A percentile compares a stretch with the other conserved stretches of the same genome.
These are phyloP conservation scores for Tricholoma flavovirens DNA, from an alignment of 768 basidiomycete genomes.

Conservation along the genomic window DNA sequence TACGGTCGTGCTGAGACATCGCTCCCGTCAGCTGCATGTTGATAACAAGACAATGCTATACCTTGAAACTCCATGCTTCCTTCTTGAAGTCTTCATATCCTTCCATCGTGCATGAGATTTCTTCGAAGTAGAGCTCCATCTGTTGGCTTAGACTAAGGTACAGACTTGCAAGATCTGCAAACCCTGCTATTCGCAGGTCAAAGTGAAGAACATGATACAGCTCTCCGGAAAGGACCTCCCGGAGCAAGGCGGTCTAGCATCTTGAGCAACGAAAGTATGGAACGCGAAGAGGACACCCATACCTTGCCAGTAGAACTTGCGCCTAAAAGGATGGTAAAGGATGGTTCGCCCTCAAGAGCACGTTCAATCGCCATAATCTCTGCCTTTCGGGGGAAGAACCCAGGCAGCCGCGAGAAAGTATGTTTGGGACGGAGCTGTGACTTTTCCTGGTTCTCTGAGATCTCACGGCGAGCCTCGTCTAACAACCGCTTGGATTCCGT, in stretches of 20 bases:
- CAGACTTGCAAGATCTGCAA: conserved; percentile 73
- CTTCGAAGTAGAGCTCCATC: conserved; percentile 77
- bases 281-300: not conserved
- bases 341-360: conserved; percentile 62
- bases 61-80: conserved; percentile 79
- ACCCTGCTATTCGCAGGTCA: conserved; percentile 78
- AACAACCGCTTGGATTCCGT: conserved; percentile 71
- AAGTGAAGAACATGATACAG: conserved; percentile 79
- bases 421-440: conserved; percentile 66
- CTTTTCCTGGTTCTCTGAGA: conserved; percentile 61
- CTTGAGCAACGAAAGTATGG: not conserved
- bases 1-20: conserved; percentile 61
- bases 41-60: conserved; percentile 18
- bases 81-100: conserved; percentile 71
- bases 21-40: not conserved
- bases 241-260: conserved; percentile 66
- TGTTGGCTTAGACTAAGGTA: conserved; percentile 74
- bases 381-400: conserved; percentile 63
- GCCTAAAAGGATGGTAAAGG: conserved; percentile 77
- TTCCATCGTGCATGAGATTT: conserved; percentile 47
- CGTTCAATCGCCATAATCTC: conserved; percentile 65
- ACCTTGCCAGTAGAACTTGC: conserved; percentile 82
- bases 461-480: conserved; percentile 73
- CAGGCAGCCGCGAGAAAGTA: conserved; percentile 71
- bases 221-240: conserved; percentile 66